Evolutionary conservation across 441 rosid species (phyloP).

Genomic region (Melastoma candidum): DNA sequence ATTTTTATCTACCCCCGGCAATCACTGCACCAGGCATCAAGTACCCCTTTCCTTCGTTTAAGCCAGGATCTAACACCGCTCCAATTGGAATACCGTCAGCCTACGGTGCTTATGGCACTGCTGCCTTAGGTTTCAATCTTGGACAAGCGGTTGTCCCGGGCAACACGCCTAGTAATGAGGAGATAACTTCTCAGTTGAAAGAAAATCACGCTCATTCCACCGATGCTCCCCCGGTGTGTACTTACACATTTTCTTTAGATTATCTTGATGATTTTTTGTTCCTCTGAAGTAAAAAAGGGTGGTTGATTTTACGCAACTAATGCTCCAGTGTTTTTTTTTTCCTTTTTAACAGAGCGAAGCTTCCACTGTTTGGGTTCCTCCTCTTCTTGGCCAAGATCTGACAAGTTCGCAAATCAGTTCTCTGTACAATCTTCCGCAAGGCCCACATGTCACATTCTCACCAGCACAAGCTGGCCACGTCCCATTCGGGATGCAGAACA

Average conservation of each 20-base stretch:
- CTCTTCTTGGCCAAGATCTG: conserved; percentile 49
- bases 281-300: not conserved
- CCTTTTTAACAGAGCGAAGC: conserved; percentile 47
- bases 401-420: conserved; percentile 55
- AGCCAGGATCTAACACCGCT: conserved; percentile 40
- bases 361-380: conserved; percentile 50
- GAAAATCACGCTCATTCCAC: conserved; percentile 46
- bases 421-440: conserved; percentile 56
- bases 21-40: conserved; percentile 49
- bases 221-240: conserved; percentile 42
- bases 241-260: not conserved
- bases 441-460: conserved; percentile 62
- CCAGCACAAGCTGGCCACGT: conserved; percentile 59
- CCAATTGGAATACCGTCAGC: conserved; percentile 42
- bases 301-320: conserved; percentile 1
- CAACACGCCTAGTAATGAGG: conserved; percentile 39
- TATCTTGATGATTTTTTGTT: not conserved
- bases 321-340: not conserved
- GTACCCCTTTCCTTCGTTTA: conserved; percentile 42
- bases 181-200: conserved; percentile 45
- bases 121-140: conserved; percentile 40
- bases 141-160: conserved; percentile 40
- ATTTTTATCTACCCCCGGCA: conserved; percentile 44
- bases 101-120: conserved; percentile 40
- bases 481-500: conserved; percentile 51